Conservation (phyloP, 73 alveolate genomes). For the Uronychia setigera region DNA sequence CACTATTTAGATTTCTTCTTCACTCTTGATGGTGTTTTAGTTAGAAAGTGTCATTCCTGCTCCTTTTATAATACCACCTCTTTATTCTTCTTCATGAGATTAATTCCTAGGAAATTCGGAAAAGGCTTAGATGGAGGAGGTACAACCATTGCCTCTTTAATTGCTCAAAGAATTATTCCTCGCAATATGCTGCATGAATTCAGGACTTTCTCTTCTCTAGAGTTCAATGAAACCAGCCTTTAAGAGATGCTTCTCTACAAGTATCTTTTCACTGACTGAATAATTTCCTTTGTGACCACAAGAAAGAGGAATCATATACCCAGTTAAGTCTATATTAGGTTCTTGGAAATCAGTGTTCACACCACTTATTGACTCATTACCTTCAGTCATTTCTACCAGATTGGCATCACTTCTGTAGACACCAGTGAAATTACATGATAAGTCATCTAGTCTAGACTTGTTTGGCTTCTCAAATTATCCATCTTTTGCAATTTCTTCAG, state of each 20-base stretch:
- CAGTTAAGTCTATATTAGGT: constrained; percentile 48
- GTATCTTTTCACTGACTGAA: constrained; percentile 30
- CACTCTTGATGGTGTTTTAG: too few species aligned
- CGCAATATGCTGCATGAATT: too few species aligned
- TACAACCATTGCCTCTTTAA: too few species aligned
- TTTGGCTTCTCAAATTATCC: not conserved
- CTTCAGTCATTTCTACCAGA: not conserved
- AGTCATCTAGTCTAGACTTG: not conserved
- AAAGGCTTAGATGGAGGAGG: too few species aligned
- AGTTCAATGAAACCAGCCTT: constrained; percentile 53
- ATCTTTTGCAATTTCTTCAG: not conserved
- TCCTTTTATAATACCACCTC: too few species aligned
- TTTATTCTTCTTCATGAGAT: too few species aligned
- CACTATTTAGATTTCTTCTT: too few species aligned
- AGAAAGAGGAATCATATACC: constrained; percentile 47
- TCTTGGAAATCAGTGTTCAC: constrained; percentile 35
- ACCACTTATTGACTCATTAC: not conserved
- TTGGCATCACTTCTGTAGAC: not conserved
- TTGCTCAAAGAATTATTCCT: too few species aligned
- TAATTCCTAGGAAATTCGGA: too few species aligned
- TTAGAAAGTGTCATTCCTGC: too few species aligned
- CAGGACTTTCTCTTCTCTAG: too few species aligned
- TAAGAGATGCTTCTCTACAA: constrained; percentile 50
- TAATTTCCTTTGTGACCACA: constrained; percentile 67
- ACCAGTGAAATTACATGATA: not conserved